Conservation (phyloP, 352 stramenopile species). For the Peronospora tabacina region DNA sequence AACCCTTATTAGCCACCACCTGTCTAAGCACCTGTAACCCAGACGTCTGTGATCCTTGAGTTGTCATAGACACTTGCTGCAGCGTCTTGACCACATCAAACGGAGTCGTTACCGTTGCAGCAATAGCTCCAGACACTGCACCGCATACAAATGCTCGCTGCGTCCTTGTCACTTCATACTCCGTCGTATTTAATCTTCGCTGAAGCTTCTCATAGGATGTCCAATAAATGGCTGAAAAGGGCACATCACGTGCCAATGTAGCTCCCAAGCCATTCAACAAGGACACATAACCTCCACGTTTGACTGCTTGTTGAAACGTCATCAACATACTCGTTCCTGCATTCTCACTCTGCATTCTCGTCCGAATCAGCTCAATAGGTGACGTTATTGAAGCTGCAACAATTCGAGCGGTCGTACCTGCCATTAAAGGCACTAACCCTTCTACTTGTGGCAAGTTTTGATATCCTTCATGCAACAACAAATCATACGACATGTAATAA, state of each 20-base stretch:
- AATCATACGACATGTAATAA: conserved; percentile 94
- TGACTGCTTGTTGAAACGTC: conserved; percentile 54
- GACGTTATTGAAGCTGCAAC: conserved; percentile 74
- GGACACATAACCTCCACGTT: conserved; percentile 58
- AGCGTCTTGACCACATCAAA: conserved; percentile 96
- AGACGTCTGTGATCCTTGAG: conserved; percentile 30
- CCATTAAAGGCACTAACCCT: conserved; percentile 48
- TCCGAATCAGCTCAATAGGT: conserved; percentile 85
- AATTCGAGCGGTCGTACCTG: conserved; percentile 56
- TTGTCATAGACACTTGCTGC: conserved; percentile 57
- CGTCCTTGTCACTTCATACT: conserved; percentile 33
- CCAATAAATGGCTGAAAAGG: conserved; percentile 95
- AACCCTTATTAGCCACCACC: conserved; percentile 41
- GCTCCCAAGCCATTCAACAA: conserved; percentile 84
- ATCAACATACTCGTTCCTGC: conserved; percentile 23
- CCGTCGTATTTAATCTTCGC: conserved; percentile 9
- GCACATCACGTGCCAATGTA: conserved; percentile 91
- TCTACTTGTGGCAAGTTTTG: conserved; percentile 30
- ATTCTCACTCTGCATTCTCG: conserved; percentile 66
- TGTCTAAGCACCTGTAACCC: conserved; percentile 38
- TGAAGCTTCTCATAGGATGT: conserved; percentile 84
- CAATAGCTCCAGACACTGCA: conserved; percentile 77
- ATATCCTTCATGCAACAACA: conserved; percentile 50
- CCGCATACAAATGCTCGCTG: conserved; percentile 84
- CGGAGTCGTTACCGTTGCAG: conserved; percentile 88